Evolutionary conservation across 2,329 filamentous ascomycete genomes (phyloP).

Genomic region (Paecilomyces formosus): DNA sequence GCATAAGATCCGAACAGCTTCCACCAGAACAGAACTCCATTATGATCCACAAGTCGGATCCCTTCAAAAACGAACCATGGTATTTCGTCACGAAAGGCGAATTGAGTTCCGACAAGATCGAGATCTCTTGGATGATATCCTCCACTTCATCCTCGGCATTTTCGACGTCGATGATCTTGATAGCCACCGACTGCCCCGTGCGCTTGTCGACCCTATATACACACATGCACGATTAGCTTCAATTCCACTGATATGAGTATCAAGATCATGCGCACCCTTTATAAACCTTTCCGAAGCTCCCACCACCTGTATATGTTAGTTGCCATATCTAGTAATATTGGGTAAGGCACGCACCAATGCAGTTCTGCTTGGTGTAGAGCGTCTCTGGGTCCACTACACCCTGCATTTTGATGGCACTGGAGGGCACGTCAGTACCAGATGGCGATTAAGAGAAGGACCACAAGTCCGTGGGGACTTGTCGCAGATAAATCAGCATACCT

Average conservation of each 20-base stretch:
- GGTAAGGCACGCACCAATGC: constrained; percentile 57
- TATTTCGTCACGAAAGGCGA: constrained; percentile 97
- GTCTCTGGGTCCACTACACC: constrained; percentile 72
- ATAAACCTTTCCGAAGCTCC: constrained; percentile 97
- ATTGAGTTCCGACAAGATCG: constrained; percentile 90
- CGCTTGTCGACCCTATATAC: constrained; percentile 72
- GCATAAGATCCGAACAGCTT: constrained; percentile 92
- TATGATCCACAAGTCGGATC: constrained; percentile 95
- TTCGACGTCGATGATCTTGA: constrained; percentile 98
- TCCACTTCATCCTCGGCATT: constrained; percentile 99
- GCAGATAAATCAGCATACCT: background rate
- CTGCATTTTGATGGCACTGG: constrained; percentile 26
- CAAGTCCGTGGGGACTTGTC: background rate
- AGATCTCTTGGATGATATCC: constrained; percentile 98
- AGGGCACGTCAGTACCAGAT: background rate
- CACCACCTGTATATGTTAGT: constrained; percentile 57
- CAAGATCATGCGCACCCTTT: constrained; percentile 63
- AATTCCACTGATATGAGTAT: background rate
- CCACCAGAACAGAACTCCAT: constrained; percentile 99
- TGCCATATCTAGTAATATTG: too few relatives aligned
- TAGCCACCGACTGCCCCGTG: constrained; percentile 87
- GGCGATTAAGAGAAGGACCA: background rate
- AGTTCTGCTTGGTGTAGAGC: constrained; percentile 88
- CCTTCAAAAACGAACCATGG: constrained; percentile 93
- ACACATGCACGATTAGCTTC: constrained; percentile 2